Evolutionary conservation across 306 rosid genomes (phyloP), one percentile per base, ranked within the genome.

Genomic region (Vigna nakashimae): DNA sequence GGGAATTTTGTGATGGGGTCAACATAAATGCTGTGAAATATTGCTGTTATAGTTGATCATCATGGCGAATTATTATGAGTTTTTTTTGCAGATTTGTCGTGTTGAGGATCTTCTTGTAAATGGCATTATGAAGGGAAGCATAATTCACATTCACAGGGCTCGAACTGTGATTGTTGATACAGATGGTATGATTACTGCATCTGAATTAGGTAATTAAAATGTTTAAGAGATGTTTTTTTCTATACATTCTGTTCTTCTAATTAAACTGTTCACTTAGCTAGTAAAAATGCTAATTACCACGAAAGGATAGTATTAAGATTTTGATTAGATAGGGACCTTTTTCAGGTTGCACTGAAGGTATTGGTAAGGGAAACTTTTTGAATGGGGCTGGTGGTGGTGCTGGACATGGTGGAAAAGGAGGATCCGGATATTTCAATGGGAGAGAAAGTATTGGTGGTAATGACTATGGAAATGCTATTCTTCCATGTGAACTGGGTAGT

Each of bases 331-430:
- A 56, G 56, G 52, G 30, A 71, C 67, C 79, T 69, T 77, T 85
- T 89, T 76, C 90, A 95, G 98, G 98, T 82, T 95, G 98, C 88
- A 87, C 87, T 78, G 90, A 82, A 74, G 98, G 98, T 74, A 84
- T 95, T 82, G 98, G 98, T 63, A 95, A 90, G 83, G 98, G 98
- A 59, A 95, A 89, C 87, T 95, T 88, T 87, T 86, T 93, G 78
- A 91, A 92, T 85, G 98, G 98, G 83, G 93, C 98, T 87, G 98
- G 98, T 51, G 96, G 98, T 75, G 98, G 98, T 69, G 98, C 98
- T 79, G 98, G 98, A 64, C 97, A 95, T 87, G 98, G 98, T 71
- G 98, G 98, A 84, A 86, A 87, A 88, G 98, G 98, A 65, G 98
- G 98, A 18, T 91, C 98, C 67, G 98, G 98, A 56, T 90, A 86